phyloP scores from a whole-genome alignment of 805 yeast species.

The Ogataea chonburiensis region DNA sequence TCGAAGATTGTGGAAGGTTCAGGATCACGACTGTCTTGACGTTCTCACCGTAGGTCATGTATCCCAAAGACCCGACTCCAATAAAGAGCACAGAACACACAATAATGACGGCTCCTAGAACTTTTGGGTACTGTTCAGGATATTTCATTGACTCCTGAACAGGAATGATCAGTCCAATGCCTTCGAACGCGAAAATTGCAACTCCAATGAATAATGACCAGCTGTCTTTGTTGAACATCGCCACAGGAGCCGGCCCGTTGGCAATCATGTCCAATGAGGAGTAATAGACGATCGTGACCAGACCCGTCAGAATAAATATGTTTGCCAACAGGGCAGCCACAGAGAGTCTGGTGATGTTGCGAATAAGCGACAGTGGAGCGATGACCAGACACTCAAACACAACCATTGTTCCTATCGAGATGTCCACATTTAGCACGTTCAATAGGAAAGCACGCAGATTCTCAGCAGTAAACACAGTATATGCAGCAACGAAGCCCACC shows the following conservation, averaged over 20 bases:
- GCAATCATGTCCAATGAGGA: constrained; percentile 44
- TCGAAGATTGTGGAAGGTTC: constrained; percentile 68
- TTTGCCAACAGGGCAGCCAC: constrained; percentile 72
- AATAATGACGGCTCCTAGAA: constrained; percentile 56
- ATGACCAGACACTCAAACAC: constrained; percentile 54
- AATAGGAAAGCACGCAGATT: constrained; percentile 61
- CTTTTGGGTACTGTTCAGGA: constrained; percentile 71
- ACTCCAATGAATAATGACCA: constrained; percentile 80
- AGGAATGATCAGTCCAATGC: constrained; percentile 79
- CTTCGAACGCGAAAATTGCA: constrained; percentile 87
- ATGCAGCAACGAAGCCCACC: constrained; percentile 78
- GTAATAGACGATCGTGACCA: constrained; percentile 61
- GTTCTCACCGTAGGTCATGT: constrained; percentile 62
- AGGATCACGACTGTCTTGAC: constrained; percentile 68
- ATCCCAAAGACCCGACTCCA: constrained; percentile 65
- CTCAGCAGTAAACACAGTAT: constrained; percentile 75
- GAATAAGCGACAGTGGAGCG: constrained; percentile 66
- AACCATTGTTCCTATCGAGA: constrained; percentile 47
- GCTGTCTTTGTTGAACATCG: constrained; percentile 50
- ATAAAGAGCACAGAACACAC: constrained; percentile 65
- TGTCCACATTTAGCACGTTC: constrained; percentile 45
- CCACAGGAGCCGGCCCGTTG: constrained; percentile 51
- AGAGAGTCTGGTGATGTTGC: constrained; percentile 76
- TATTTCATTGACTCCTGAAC: constrained; percentile 78
- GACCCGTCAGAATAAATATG: constrained; percentile 62